Percentiles rank a stretch among this genome's conserved stretches.
Evolutionary conservation across 495 filamentous ascomycete genomes (phyloP).

Genomic region (Hamigera avellanea): DNA sequence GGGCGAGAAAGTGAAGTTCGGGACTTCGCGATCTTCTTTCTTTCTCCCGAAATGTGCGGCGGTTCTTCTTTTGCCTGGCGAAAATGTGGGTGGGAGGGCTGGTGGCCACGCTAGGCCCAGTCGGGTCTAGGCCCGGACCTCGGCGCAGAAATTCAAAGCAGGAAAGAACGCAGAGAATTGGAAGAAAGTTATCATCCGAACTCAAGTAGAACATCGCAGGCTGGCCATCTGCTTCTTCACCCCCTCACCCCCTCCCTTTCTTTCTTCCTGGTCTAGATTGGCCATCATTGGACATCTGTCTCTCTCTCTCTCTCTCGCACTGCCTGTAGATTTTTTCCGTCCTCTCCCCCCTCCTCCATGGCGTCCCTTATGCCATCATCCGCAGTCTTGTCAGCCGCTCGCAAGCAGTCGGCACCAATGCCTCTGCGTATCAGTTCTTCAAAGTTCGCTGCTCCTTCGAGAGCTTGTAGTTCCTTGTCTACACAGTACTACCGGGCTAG

Average conservation of each 20-base stretch:
- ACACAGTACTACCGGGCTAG: constrained; percentile 20
- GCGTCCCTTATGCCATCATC: constrained; percentile 24
- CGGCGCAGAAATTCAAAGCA: constrained; percentile 17
- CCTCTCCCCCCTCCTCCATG: constrained; percentile 12
- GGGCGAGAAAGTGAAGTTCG: too few species aligned
- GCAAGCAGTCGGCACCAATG: constrained; percentile 22
- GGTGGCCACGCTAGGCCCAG: constrained; percentile 22
- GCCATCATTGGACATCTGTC: background rate
- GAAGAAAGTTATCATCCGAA: too few species aligned
- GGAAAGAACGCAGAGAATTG: too few species aligned
- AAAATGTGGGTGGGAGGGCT: constrained; percentile 13
- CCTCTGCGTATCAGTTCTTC: constrained; percentile 14
- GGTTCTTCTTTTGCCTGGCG: constrained; percentile 8
- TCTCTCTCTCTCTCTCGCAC: background rate
- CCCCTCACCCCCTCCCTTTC: too few species aligned
- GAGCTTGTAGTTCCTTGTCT: constrained; percentile 24
- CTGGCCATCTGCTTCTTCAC: too few species aligned
- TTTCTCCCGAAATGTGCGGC: constrained; percentile 17
- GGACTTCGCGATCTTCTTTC: too few species aligned
- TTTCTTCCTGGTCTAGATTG: too few species aligned
- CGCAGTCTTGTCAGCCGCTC: constrained; percentile 22
- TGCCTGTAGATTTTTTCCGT: constrained; percentile 1
- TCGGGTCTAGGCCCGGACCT: constrained; percentile 13
- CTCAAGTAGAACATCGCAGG: too few species aligned
- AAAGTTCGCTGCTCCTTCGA: constrained; percentile 21